phyloP scores from a whole-genome alignment of 2,329 filamentous ascomycete genomes.

The Aspergillus neotritici region DNA sequence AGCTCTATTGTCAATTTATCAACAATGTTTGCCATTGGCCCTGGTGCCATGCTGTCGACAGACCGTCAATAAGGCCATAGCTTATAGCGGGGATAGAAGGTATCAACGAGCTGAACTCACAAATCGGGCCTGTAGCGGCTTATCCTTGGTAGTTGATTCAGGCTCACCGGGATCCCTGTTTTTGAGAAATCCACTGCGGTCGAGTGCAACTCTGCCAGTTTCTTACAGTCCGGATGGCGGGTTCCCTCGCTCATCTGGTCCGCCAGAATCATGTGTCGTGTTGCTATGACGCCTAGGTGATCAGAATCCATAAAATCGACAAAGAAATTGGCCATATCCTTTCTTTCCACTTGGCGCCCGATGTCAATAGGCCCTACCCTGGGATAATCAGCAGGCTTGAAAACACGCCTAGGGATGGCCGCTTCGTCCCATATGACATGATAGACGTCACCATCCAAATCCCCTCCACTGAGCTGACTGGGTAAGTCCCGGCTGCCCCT shows the following conservation, averaged over 20 bases:
- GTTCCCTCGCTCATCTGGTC: conserved; percentile 54
- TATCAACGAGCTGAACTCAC: conserved; percentile 34
- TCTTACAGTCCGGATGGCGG: conserved; percentile 45
- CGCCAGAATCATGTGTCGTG: conserved; percentile 57
- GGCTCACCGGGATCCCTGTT: conserved; percentile 57
- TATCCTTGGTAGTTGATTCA: conserved; percentile 40
- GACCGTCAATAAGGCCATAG: neutral
- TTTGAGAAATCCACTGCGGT: conserved; percentile 72
- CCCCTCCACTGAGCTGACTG: conserved; percentile 72
- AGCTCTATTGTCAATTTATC: conserved; percentile 39
- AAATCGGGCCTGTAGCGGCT: conserved; percentile 49
- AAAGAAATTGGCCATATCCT: conserved; percentile 76
- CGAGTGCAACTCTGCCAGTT: conserved; percentile 60
- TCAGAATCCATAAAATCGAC: conserved; percentile 69
- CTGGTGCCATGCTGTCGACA: conserved; percentile 19
- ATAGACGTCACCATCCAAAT: conserved; percentile 78
- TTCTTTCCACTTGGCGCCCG: conserved; percentile 51
- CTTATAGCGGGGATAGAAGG: neutral
- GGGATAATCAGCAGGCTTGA: conserved; percentile 65
- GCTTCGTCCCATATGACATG: conserved; percentile 66
- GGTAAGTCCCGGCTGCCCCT: conserved; percentile 67
- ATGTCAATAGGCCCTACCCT: conserved; percentile 54
- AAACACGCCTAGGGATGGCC: conserved; percentile 42
- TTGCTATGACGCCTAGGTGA: conserved; percentile 61
- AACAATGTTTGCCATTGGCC: conserved; percentile 19